Base-by-base conservation (phyloP, 2,329 filamentous ascomycete species). In the Xylariaceae sp. region DNA sequence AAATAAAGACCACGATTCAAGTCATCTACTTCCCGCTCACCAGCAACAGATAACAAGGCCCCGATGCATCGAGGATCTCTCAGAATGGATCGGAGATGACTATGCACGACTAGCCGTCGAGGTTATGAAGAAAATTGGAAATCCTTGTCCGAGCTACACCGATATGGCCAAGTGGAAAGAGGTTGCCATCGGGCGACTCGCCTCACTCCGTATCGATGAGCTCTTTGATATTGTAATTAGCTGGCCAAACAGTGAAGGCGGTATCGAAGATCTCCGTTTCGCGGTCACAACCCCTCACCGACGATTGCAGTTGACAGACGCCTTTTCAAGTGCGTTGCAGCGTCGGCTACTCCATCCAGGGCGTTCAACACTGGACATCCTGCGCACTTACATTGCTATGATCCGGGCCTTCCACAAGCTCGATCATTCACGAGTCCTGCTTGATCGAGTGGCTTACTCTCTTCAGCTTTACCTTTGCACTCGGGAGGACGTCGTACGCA, bases 151-250 rank as follows among this genome's bases (percentile, higher is more conserved):
- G 19, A 68, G 72, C 4, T 72, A 74, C 63, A 62, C 66, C 13
- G 74, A 87, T 45, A 69, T 85, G 32, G 75, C 81, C 49, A 79
- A 78, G 47, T 89, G 84, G 77, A 83, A 84, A 56, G 79, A 85
- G 31, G 81, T 85, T 53, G 83, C 83, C 13, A 63, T 87, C 34
- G 78, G 77, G 3, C 76, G 83, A 34, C 72, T 91, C 13, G 86
- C 85, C 2, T 74, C 78, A 15, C 69, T 86, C 36, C 76, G 87
- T 33, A 86, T 85, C 34, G 71, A 76, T 7, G 81, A 89, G 55
- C 69, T 93, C 9, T 91, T 89, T 54, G 85, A 90, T 55, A 89
- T 91, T 56, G 81, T 89, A 34, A 73, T 86, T 43, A 72, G 76
- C 42, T 93, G 87, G 87, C 85, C 87, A 3, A 64, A 74, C 28